phyloP scores from a whole-genome alignment of 2,329 filamentous ascomycete genomes.

The Fusarium oxysporum region DNA sequence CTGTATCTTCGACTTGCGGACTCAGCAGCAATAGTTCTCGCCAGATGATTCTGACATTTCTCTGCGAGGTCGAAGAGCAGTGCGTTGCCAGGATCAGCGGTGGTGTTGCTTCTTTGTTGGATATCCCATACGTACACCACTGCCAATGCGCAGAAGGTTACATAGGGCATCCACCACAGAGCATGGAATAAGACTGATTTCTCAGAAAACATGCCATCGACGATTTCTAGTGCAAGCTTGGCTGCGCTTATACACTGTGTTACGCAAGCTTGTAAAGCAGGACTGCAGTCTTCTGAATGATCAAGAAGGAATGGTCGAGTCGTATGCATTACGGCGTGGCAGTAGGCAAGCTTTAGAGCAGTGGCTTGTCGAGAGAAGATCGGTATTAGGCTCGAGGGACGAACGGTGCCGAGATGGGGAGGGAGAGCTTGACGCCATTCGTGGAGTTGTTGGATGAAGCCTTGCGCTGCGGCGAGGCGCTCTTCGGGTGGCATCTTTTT shows the following conservation, averaged over 20 bases:
- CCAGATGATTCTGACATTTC: constrained; percentile 25
- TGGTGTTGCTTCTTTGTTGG: constrained; percentile 30
- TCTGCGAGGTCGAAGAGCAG: constrained; percentile 41
- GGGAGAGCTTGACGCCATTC: constrained; percentile 56
- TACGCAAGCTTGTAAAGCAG: constrained; percentile 43
- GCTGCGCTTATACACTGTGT: constrained; percentile 55
- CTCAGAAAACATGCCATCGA: constrained; percentile 54
- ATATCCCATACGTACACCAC: constrained; percentile 64
- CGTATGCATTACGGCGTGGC: constrained; percentile 66
- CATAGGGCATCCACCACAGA: constrained; percentile 66
- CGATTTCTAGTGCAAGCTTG: constrained; percentile 53
- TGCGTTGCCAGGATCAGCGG: neutral
- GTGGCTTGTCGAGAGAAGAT: constrained; percentile 62
- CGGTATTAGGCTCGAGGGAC: constrained; percentile 58
- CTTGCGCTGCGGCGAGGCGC: constrained; percentile 52
- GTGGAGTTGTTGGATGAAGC: constrained; percentile 53
- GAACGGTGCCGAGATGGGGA: constrained; percentile 56
- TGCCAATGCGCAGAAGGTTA: constrained; percentile 65
- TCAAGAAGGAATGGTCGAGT: constrained; percentile 65
- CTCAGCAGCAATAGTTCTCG: constrained; percentile 11
- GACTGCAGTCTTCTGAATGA: constrained; percentile 32
- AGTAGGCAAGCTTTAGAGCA: constrained; percentile 65
- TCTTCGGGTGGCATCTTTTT: constrained; percentile 51
- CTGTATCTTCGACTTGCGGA: constrained; percentile 23
- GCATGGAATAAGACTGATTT: constrained; percentile 54